Base-by-base conservation (phyloP, 2,329 filamentous ascomycete genomes). In the Diplodia sapinea region DNA sequence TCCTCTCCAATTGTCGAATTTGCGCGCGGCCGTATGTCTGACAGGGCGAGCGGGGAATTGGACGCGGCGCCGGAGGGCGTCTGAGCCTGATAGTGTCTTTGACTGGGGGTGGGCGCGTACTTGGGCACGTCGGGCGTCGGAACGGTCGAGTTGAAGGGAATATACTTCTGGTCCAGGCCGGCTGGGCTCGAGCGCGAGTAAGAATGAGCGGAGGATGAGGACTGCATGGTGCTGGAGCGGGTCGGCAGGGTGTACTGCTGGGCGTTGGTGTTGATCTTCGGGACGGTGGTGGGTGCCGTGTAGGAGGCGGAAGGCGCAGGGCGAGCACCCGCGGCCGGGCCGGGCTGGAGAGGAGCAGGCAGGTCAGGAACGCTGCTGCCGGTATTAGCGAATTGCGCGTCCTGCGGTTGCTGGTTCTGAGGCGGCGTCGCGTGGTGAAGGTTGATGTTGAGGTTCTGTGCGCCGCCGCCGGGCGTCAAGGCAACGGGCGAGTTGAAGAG, bases 161-260 rank as follows among this genome's bases (percentile, higher is more conserved):
- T 86, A 78, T 89, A 89, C 75, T 87, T 87, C 70, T 86, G 85
- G 68, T 88, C 83, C 73, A 86, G 76, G 50, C 84, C 86, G 54
- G 89, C 88, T 62, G 93, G 93, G 79, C 93, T 97, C 68, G 93
- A 95, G 73, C 92, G 87, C 57, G 94, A 94, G 80, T 96, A 94
- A 76, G 84, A 87, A 71, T 79, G 78, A 36, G 77, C 74, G 65
- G 68, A 52, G 29, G 76, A 73, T 29, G 90, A 85, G 77, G 86
- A 82, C 78, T 82, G 87, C 74, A 91, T 82, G 52, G 85, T 86
- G 66, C 88, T 85, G 26, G 90, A 87, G 75, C 91, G 89, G 59
- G 88, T 87, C 52, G 90, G 87, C 31, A 88, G 85, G 54, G 85
- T 83, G 75, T 88, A 89, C 69, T 88, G 87, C 73, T 87, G 84